Evolutionary conservation across 805 yeast genomes (phyloP).

Genomic region (Myxozyma geophila): DNA sequence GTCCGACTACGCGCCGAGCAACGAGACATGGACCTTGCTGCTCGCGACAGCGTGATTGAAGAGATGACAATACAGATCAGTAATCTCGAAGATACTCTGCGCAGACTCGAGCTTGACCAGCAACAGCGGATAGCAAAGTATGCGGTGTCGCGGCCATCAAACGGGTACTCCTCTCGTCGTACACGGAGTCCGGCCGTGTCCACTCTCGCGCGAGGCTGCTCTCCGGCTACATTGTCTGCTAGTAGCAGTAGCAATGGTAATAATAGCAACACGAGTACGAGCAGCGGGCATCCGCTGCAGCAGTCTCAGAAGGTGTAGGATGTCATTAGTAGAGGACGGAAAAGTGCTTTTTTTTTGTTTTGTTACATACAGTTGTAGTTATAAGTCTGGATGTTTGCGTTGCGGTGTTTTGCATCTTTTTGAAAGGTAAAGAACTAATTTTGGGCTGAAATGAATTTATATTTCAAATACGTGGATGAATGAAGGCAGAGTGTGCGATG

Average conservation of each 20-base stretch:
- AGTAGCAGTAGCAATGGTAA: neutral
- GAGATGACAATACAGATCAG: constrained; percentile 41
- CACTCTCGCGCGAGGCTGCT: constrained; percentile 19
- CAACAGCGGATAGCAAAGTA: constrained; percentile 31
- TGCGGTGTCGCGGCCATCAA: constrained; percentile 27
- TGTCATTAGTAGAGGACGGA: too few relatives aligned
- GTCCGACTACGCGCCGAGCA: constrained; percentile 41
- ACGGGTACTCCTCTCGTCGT: constrained; percentile 22
- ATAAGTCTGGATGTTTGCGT: neutral
- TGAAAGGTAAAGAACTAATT: neutral
- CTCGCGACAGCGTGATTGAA: constrained; percentile 40
- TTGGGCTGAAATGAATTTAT: too few relatives aligned
- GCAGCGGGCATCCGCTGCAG: constrained; percentile 30
- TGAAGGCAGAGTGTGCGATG: too few relatives aligned
- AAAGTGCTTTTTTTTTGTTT: too few relatives aligned
- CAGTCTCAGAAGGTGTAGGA: constrained; percentile 30
- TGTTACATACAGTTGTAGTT: constrained; percentile 44
- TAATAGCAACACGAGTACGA: constrained; percentile 8
- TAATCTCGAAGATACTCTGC: constrained; percentile 44
- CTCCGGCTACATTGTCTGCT: constrained; percentile 14
- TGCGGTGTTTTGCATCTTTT: too few relatives aligned
- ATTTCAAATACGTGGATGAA: too few relatives aligned
- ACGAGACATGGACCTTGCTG: constrained; percentile 42
- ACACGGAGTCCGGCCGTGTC: constrained; percentile 27
- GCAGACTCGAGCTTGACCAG: constrained; percentile 34